Conservation (phyloP, 306 rosid genomes). For the Elaeagnus macrophylla region DNA sequence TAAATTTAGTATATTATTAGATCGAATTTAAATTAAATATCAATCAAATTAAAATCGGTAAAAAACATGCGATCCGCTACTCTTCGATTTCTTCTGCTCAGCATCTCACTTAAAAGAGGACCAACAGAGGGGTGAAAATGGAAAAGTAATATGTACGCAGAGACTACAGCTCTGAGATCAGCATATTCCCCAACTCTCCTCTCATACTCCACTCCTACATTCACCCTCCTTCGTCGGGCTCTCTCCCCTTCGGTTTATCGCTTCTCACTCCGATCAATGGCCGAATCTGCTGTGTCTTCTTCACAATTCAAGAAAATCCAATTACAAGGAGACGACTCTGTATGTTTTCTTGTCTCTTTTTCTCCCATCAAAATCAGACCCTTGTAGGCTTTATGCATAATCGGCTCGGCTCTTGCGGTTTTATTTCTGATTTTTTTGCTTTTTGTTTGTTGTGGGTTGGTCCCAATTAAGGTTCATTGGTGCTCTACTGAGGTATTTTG, state of each 20-base stretch:
- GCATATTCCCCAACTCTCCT: constrained; percentile 31
- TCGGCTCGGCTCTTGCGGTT: background rate
- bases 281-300: constrained; percentile 42
- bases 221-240: constrained; percentile 17
- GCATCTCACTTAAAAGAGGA: too few species aligned
- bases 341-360: constrained; percentile 21
- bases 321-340: constrained; percentile 65
- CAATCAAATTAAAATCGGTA: too few species aligned
- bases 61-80: too few species aligned
- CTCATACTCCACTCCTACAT: constrained; percentile 11
- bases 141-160: constrained; percentile 25
- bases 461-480: constrained; percentile 1
- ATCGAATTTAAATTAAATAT: too few species aligned
- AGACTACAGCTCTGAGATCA: constrained; percentile 13
- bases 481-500: background rate
- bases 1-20: too few species aligned
- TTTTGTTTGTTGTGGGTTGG: background rate
- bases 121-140: background rate
- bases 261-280: constrained; percentile 65
- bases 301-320: constrained; percentile 72
- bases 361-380: background rate
- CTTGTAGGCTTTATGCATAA: too few species aligned
- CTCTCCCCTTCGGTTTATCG: constrained; percentile 29
- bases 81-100: too few species aligned
- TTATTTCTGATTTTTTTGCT: background rate